phyloP scores from a whole-genome alignment of 2,329 filamentous ascomycete species.

The Mycosphaerelloides madeirae region DNA sequence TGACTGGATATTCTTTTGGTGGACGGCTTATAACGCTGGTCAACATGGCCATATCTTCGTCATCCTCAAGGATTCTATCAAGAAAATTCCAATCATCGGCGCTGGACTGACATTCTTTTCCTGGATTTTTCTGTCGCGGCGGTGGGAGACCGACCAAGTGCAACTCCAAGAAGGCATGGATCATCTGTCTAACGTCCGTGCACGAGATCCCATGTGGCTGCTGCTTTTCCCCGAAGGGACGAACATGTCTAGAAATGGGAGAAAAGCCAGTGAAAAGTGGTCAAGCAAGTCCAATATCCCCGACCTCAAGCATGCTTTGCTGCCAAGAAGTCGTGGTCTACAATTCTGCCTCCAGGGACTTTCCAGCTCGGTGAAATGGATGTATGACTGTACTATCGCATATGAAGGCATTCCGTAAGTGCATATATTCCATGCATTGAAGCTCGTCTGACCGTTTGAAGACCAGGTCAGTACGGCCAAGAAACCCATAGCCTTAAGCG shows the following conservation, averaged over 20 bases:
- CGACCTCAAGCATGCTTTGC: slow-evolving; percentile 63
- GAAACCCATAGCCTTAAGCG: slow-evolving; percentile 76
- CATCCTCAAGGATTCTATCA: slow-evolving; percentile 70
- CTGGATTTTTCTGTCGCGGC: slow-evolving; percentile 82
- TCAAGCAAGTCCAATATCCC: slow-evolving; percentile 66
- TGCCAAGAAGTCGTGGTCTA: slow-evolving; percentile 73
- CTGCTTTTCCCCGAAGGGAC: slow-evolving; percentile 82
- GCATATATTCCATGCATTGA: neutral
- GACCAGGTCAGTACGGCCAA: slow-evolving; percentile 64
- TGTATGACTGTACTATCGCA: slow-evolving; percentile 87
- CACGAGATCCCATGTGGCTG: slow-evolving; percentile 72
- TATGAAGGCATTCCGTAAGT: slow-evolving; percentile 90
- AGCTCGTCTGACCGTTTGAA: slow-evolving; percentile 20
- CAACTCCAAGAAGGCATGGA: slow-evolving; percentile 66
- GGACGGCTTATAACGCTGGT: neutral
- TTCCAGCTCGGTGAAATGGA: slow-evolving; percentile 65
- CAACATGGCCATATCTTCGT: slow-evolving; percentile 23
- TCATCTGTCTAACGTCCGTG: slow-evolving; percentile 61
- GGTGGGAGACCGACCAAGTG: slow-evolving; percentile 72
- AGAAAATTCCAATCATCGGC: slow-evolving; percentile 71
- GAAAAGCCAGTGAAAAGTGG: slow-evolving; percentile 66
- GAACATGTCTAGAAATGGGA: slow-evolving; percentile 68
- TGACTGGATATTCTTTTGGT: neutral
- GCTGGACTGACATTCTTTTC: slow-evolving; percentile 76
- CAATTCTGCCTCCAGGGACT: slow-evolving; percentile 73